These are phyloP conservation scores for Botrytis squamosa DNA, from an alignment of 2,329 filamentous ascomycete species.

Conservation along the genomic window DNA sequence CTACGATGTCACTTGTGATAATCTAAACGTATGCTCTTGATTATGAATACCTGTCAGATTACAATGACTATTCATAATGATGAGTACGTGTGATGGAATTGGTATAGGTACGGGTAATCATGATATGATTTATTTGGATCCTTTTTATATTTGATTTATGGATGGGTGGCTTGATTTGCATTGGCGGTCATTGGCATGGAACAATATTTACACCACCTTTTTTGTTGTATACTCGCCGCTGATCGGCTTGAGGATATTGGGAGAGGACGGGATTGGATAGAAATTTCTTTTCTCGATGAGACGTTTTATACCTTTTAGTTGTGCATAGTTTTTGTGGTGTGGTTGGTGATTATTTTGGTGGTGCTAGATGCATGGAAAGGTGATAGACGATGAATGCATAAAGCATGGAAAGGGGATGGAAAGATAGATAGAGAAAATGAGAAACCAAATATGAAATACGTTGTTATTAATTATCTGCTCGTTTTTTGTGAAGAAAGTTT, in stretches of 20 bases:
- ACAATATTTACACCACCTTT: neutral
- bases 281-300: neutral
- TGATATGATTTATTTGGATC: neutral
- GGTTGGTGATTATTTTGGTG: neutral
- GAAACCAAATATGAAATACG: neutral
- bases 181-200: neutral
- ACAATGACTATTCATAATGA: neutral
- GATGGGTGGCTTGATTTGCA: conserved; percentile 2
- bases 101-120: neutral
- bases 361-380: neutral
- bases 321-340: neutral
- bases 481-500: neutral
- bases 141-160: conserved; percentile 1
- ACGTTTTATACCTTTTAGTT: conserved; percentile 2
- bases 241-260: conserved; percentile 20
- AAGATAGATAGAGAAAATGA: neutral
- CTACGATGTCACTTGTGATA: neutral
- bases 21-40: neutral
- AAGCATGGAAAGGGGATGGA: neutral
- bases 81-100: neutral
- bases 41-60: neutral
- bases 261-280: neutral
- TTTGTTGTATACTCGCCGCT: conserved; percentile 19
- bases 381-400: neutral
- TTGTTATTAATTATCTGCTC: neutral